Evolutionary conservation across 176 grass and related monocot species (phyloP), one percentile per base, ranked within the genome.

Genomic region (Panicum miliaceum): DNA sequence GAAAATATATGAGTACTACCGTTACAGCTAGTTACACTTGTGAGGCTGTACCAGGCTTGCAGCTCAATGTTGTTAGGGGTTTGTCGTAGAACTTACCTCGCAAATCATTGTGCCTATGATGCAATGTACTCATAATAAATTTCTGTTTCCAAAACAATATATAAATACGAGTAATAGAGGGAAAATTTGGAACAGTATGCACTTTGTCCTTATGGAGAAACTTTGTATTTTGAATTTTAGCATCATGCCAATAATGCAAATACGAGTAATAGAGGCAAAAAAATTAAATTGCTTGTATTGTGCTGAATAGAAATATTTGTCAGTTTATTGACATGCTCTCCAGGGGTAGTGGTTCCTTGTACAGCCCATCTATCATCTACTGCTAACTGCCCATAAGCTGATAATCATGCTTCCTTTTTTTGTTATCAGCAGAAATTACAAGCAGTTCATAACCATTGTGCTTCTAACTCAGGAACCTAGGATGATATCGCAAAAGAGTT

Each of bases 391-490:
- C 45, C 64, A 47, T 42, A 51, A 32, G 50, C 14, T 75, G 8
- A 38, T 40, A 58, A 9, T 6, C n/a, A 60, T 60, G n/a, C 15
- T 37, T 54, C 10, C 3, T 76, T 68, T 60, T 57, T 57, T 64
- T 8, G 12, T 35, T 22, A 63, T 61, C 20, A 61, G 65, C 78
- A 54, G 43, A 70, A 81, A 23, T 40, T 10, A 20, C 77, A 35
- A 2, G 19, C 15, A 43, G 83, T 89, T 64, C 71, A 77, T 82
- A 89, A 18, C 7, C 47, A 41, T 54, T 27, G 34, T 76, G 76
- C 50, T 74, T 51, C 69, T 85, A 76, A 89, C 77, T 10, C 59
- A 67, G 76, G 77, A 70, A 81, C 46, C 25, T 85, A 63, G 70
- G 77, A 53, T 45, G 8, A 40, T 81, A 60, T 40, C 19, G 34